Evolutionary conservation across 805 yeast genomes (phyloP), one percentile per base, ranked within the genome.

Genomic region (Kazachstania martiniae): DNA sequence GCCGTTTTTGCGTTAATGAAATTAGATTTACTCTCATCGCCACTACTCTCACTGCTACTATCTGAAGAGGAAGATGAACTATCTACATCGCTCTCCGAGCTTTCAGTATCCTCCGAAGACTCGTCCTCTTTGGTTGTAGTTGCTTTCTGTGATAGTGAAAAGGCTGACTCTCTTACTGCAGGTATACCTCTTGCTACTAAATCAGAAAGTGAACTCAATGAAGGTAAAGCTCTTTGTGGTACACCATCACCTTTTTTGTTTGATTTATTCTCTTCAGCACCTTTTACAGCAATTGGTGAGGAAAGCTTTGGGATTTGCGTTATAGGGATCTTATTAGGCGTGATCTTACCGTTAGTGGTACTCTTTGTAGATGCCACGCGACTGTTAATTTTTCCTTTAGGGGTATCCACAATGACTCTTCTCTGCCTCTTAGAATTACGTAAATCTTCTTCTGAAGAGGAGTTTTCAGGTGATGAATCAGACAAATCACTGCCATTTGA

Each of bases 161-260:
- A 42, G 21, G 53, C 32, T 13, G 58, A 56, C 27, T 74, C 80
- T 34, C 62, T 65, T 1, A 76, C 80, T 17, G 70, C 78, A 1
- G 84, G 84, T 9, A 76, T 63, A 2, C 80, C 82, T 28, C 73
- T 61, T 12, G 63, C 61, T 7, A 66, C 72, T 36, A 77, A 54
- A 35, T 74, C 77, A 5, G 70, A 66, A 18, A 77, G 52, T 1
- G 78, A 67, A 27, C 58, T 56, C 32, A 70, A 61, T 0, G 74
- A 67, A 8, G 51, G 41, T 22, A 60, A 54, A 8, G 49, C 41
- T 26, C 43, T 52, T 15, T 46, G 44, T 6, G 47, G 42, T 10
- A 37, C 29, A 8, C 37, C 36, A 18, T 39, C 42, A 22, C 37
- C 30, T 13, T 28, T 21, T 3, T 19, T 16, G 10, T 7, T 12